Conservation (phyloP, 2,329 filamentous ascomycete species). For the Penicillium sp. region DNA sequence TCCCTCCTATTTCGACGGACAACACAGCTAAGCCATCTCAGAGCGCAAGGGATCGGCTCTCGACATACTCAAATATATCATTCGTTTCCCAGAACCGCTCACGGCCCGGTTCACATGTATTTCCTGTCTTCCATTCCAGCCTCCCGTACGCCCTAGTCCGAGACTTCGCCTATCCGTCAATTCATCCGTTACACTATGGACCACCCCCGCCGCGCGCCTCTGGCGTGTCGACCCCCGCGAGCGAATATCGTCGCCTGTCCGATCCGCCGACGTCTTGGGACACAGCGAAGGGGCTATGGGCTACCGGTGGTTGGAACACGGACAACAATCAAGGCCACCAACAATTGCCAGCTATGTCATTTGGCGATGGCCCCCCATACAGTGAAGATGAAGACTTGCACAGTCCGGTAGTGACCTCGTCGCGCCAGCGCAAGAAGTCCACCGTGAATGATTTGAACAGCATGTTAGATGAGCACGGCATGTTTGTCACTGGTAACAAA, state of each 20-base stretch:
- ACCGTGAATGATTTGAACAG: slow-evolving; percentile 37
- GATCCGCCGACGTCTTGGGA: slow-evolving; percentile 77
- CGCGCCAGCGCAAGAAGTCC: slow-evolving; percentile 82
- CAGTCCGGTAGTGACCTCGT: slow-evolving; percentile 81
- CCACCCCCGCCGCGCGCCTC: slow-evolving; percentile 75
- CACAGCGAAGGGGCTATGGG: slow-evolving; percentile 60
- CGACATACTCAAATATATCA: slow-evolving; percentile 77
- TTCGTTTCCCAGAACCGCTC: slow-evolving; percentile 61
- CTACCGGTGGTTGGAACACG: slow-evolving; percentile 50
- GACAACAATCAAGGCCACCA: slow-evolving; percentile 58
- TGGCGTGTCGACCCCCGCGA: slow-evolving; percentile 79
- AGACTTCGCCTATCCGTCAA: slow-evolving; percentile 87
- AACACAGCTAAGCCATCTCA: slow-evolving; percentile 66
- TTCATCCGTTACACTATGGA: slow-evolving; percentile 90
- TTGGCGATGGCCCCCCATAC: slow-evolving; percentile 86
- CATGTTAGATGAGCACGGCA: slow-evolving; percentile 38
- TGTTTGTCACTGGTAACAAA: slow-evolving; percentile 25
- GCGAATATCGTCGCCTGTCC: slow-evolving; percentile 77
- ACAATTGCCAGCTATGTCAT: slow-evolving; percentile 78
- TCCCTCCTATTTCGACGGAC: slow-evolving; percentile 55
- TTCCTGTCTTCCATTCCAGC: slow-evolving; percentile 81
- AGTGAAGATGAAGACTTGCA: slow-evolving; percentile 95
- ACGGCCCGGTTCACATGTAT: slow-evolving; percentile 76
- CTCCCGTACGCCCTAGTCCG: slow-evolving; percentile 86
- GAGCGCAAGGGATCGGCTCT: slow-evolving; percentile 77